Evolutionary conservation across 306 rosid genomes (phyloP).

Genomic region (Vachellia pachyceras): DNA sequence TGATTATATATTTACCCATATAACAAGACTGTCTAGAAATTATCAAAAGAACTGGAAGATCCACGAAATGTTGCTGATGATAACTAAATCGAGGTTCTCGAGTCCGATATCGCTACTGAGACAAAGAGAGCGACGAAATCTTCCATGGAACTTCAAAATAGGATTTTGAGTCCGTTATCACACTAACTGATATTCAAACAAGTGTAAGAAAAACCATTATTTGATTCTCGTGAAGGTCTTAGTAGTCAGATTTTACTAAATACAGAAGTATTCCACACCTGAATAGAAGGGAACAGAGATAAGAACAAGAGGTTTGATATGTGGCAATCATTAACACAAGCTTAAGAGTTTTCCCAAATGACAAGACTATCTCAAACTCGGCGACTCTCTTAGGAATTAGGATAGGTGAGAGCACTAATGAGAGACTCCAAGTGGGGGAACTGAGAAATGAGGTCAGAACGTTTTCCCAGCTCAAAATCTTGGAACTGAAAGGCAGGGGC

Average conservation of each 20-base stretch:
- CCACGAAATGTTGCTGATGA: neutral
- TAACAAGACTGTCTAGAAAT: neutral
- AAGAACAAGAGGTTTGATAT: neutral
- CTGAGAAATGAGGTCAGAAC: conserved; percentile 55
- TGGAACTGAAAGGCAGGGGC: conserved; percentile 91
- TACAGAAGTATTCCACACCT: neutral
- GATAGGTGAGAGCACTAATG: conserved; percentile 60
- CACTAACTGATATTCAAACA: neutral
- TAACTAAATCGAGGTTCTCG: neutral
- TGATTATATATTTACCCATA: neutral
- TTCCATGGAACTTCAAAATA: neutral
- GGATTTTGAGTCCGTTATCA: neutral
- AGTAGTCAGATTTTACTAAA: neutral
- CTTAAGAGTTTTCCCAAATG: neutral
- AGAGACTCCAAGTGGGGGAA: conserved; percentile 59
- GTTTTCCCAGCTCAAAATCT: conserved; percentile 84
- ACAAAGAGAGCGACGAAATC: no score
- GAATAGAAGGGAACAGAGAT: neutral
- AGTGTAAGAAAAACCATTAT: neutral
- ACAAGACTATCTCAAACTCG: neutral
- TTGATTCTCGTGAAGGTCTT: neutral
- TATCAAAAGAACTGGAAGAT: neutral
- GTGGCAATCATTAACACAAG: neutral
- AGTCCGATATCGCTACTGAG: neutral
- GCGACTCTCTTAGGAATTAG: conserved; percentile 37